Conservation (phyloP, 1,284 basidiomycete species). For the Schizophyllum commune region DNA sequence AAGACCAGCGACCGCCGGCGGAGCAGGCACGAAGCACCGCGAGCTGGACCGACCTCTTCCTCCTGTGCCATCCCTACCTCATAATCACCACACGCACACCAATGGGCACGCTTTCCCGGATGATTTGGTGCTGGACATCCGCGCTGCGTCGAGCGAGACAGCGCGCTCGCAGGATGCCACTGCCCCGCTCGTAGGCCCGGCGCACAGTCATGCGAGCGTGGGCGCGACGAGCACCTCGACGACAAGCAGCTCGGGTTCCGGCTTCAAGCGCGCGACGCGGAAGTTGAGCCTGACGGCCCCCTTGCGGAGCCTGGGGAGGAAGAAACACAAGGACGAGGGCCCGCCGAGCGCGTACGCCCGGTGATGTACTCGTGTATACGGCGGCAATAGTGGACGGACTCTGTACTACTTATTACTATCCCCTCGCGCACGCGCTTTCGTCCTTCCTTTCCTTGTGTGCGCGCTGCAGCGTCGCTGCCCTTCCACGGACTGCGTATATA, state of each 20-base stretch:
- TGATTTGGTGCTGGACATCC: not conserved
- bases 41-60: conserved; percentile 10
- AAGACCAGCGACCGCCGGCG: conserved; percentile 11
- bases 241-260: conserved; percentile 15
- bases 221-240: conserved; percentile 18
- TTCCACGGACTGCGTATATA: too few relatives aligned
- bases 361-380: not conserved
- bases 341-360: not conserved
- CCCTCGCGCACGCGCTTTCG: too few relatives aligned
- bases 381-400: too few relatives aligned
- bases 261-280: conserved; percentile 40
- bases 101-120: conserved; percentile 8
- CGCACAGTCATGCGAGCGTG: conserved; percentile 20
- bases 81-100: not conserved
- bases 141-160: conserved; percentile 6
- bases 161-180: conserved; percentile 5
- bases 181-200: conserved; percentile 16
- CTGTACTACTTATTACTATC: too few relatives aligned
- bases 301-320: conserved; percentile 53
- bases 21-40: conserved; percentile 1
- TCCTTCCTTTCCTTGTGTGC: too few relatives aligned
- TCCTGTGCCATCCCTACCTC: conserved; percentile 15
- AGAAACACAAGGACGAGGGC: conserved; percentile 28
- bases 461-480: too few relatives aligned
- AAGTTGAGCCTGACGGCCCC: conserved; percentile 64